Percentiles rank a stretch among this genome's conserved stretches.
phyloP scores from a whole-genome alignment of 352 stramenopile genomes.

The Aphanomyces stellatus region DNA sequence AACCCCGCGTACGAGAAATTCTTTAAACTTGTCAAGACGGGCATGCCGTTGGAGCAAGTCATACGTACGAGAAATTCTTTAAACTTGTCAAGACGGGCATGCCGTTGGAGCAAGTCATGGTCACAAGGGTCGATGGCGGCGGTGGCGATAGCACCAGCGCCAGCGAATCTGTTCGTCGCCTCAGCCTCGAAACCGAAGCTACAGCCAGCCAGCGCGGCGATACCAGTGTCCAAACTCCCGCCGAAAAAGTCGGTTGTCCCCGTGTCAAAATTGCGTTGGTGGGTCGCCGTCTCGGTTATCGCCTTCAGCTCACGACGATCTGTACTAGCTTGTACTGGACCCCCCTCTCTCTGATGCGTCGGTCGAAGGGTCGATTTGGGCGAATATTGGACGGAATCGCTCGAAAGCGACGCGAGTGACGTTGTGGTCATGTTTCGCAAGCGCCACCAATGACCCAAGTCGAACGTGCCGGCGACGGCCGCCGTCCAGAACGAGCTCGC shows the following conservation, averaged over 20 bases:
- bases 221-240: background rate
- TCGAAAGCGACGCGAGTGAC: conserved; percentile 1
- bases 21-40: conserved; percentile 91
- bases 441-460: background rate
- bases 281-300: background rate
- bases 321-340: conserved; percentile 9
- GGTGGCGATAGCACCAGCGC: too few relatives aligned
- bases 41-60: conserved; percentile 80
- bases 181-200: too few relatives aligned
- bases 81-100: conserved; percentile 83
- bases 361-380: conserved; percentile 17
- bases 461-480: background rate
- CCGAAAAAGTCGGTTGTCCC: background rate
- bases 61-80: conserved; percentile 93
- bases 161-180: too few relatives aligned
- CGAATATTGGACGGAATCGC: conserved; percentile 2
- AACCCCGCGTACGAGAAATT: conserved; percentile 79
- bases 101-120: conserved; percentile 43
- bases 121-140: conserved; percentile 27
- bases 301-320: background rate
- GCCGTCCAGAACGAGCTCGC: background rate
- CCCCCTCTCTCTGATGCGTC: background rate
- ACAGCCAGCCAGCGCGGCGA: background rate
- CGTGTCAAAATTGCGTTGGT: background rate
- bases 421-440: conserved; percentile 16